These are phyloP conservation scores for Puya raimondii DNA, from an alignment of 176 grass and related monocot species.

Conservation along the genomic window DNA sequence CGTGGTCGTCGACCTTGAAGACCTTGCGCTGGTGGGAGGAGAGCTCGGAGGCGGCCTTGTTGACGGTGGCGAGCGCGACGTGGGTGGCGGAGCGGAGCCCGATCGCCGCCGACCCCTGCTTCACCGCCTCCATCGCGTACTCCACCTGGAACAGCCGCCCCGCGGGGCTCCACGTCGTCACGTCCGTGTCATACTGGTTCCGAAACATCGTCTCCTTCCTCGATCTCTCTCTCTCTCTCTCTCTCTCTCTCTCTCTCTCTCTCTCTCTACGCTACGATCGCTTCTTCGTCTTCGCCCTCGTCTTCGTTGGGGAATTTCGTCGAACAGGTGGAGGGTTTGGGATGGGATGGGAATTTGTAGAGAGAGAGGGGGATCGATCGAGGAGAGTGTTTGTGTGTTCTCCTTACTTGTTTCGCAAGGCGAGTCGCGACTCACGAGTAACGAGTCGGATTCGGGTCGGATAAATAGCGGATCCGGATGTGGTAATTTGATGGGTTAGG, in stretches of 20 bases:
- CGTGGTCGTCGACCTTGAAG: constrained; percentile 75
- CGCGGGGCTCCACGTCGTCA: constrained; percentile 87
- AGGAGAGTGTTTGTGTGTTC: no score
- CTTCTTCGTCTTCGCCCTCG: no score
- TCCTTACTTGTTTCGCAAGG: no score
- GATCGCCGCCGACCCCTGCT: constrained; percentile 88
- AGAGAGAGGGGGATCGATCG: no score
- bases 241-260: neutral
- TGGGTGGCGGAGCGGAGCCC: constrained; percentile 65
- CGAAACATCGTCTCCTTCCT: constrained; percentile 31
- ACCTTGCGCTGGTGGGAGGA: constrained; percentile 90
- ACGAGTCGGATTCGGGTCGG: no score
- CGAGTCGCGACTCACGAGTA: no score
- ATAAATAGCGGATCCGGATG: no score
- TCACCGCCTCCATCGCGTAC: constrained; percentile 99
- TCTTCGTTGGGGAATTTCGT: no score
- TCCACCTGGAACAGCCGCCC: constrained; percentile 97
- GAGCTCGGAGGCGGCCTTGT: constrained; percentile 84
- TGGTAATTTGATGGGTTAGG: no score
- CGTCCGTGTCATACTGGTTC: constrained; percentile 96
- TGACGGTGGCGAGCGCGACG: constrained; percentile 61
- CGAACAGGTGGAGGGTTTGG: no score
- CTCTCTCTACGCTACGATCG: no score
- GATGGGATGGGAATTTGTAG: no score
- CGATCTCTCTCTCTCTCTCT: neutral